Conservation (phyloP, 805 yeast species). For the Pichia scutulata region DNA sequence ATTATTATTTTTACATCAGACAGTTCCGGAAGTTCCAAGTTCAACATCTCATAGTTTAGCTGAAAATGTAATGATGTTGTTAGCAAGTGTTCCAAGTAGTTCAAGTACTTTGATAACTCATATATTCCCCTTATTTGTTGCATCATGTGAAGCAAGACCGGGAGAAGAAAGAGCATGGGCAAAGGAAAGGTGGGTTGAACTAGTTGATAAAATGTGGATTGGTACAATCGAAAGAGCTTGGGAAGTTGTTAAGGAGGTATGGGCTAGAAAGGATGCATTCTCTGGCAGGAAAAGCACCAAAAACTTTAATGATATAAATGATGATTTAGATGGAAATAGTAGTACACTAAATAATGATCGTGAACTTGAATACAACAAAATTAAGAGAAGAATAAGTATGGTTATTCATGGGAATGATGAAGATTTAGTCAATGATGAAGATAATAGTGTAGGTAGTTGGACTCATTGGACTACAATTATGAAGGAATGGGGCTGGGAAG, state of each 20-base stretch:
- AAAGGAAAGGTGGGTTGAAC: constrained; percentile 45
- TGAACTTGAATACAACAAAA: constrained; percentile 16
- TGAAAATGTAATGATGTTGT: constrained; percentile 47
- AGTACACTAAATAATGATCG: constrained; percentile 4
- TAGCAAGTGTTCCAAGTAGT: constrained; percentile 55
- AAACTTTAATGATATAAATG: not conserved
- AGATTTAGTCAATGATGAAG: constrained; percentile 26
- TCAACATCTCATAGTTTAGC: constrained; percentile 47
- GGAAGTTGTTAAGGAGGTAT: constrained; percentile 65
- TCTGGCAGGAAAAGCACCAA: constrained; percentile 17
- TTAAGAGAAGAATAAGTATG: constrained; percentile 20
- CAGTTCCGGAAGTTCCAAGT: constrained; percentile 63
- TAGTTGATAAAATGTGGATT: constrained; percentile 50
- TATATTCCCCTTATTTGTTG: constrained; percentile 56
- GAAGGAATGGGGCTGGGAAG: constrained; percentile 77
- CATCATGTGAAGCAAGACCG: constrained; percentile 56
- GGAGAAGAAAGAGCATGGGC: constrained; percentile 60
- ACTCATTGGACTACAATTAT: constrained; percentile 64
- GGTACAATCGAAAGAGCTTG: constrained; percentile 60
- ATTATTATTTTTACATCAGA: constrained; percentile 54
- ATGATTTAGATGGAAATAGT: constrained; percentile 5
- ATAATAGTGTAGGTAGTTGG: constrained; percentile 38
- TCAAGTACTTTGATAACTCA: constrained; percentile 52
- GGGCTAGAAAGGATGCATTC: constrained; percentile 52
- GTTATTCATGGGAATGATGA: constrained; percentile 38